phyloP scores from a whole-genome alignment of 495 filamentous ascomycete species.

The Penicillium cataractarum region DNA sequence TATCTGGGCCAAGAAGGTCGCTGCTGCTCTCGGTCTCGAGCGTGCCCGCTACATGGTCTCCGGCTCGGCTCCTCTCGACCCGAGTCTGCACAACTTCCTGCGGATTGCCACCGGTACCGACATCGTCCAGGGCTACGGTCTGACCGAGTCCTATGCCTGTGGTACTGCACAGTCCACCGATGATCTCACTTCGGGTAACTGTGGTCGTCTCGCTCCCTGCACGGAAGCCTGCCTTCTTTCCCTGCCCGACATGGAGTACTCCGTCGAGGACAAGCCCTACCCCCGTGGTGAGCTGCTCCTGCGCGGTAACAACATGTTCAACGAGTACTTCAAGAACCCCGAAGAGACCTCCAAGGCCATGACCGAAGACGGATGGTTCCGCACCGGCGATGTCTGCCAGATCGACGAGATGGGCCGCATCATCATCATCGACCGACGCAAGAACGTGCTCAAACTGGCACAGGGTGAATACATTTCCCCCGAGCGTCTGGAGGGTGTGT shows the following conservation, averaged over 20 bases:
- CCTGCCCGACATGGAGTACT: conserved; percentile 95
- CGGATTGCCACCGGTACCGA: conserved; percentile 78
- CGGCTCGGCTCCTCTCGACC: conserved; percentile 90
- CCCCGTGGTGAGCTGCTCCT: conserved; percentile 90
- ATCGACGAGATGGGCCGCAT: conserved; percentile 87
- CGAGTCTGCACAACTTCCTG: conserved; percentile 84
- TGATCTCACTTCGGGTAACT: conserved; percentile 80
- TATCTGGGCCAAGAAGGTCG: conserved; percentile 90
- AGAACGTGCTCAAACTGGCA: conserved; percentile 97
- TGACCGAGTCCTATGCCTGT: conserved; percentile 93
- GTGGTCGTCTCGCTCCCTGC: conserved; percentile 67
- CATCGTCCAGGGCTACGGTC: conserved; percentile 87
- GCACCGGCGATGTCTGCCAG: conserved; percentile 86
- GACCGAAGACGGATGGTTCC: conserved; percentile 93
- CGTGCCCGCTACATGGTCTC: conserved; percentile 74
- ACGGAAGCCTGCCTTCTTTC: conserved; percentile 82
- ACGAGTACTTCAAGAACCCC: conserved; percentile 84
- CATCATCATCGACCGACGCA: conserved; percentile 91
- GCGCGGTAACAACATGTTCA: conserved; percentile 76
- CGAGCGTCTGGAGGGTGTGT: conserved; percentile 94
- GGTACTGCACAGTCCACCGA: conserved; percentile 65
- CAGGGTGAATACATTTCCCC: conserved; percentile 99
- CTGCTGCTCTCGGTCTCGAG: conserved; percentile 79
- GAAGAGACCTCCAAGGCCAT: conserved; percentile 84
- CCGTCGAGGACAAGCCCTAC: conserved; percentile 85